phyloP scores from a whole-genome alignment of 2,329 filamentous ascomycete species.

The Trichoderma arundinaceum region DNA sequence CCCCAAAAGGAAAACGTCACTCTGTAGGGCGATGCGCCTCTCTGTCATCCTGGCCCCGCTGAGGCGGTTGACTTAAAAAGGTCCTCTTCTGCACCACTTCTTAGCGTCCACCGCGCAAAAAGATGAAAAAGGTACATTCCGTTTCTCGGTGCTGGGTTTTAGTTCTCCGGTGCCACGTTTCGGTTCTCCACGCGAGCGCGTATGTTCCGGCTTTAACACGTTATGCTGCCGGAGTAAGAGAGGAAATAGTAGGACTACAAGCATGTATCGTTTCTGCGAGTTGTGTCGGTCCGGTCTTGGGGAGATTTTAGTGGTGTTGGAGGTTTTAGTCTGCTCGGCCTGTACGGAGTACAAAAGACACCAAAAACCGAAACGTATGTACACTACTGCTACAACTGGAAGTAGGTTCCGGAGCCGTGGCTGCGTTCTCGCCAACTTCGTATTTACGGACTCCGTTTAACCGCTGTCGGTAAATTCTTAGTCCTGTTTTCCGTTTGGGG shows the following conservation, averaged over 20 bases:
- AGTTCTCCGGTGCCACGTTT: conserved; percentile 14
- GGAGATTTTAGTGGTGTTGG: not conserved
- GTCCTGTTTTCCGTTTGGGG: not conserved
- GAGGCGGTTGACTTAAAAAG: conserved; percentile 5
- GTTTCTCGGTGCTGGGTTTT: not conserved
- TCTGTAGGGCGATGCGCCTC: conserved; percentile 12
- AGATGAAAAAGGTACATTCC: no score
- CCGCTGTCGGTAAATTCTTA: conserved; percentile 8
- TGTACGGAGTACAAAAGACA: no score
- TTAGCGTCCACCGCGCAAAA: not conserved
- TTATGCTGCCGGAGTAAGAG: no score
- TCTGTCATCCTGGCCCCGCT: conserved; percentile 8
- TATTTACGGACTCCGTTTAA: conserved; percentile 3
- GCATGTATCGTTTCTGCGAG: no score
- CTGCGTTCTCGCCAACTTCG: not conserved
- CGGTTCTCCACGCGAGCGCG: no score
- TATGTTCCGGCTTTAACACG: no score
- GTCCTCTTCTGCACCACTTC: no score
- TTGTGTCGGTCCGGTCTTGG: no score
- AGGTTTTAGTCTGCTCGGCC: not conserved
- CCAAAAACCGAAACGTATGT: no score
- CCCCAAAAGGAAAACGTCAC: not conserved
- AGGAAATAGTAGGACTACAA: no score
- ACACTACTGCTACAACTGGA: not conserved
- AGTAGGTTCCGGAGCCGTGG: conserved; percentile 3